A percentile compares a stretch with the other conserved stretches of the same genome.
phyloP scores from a whole-genome alignment of 2,329 filamentous ascomycete species.

The Aspergillus brasiliensis region DNA sequence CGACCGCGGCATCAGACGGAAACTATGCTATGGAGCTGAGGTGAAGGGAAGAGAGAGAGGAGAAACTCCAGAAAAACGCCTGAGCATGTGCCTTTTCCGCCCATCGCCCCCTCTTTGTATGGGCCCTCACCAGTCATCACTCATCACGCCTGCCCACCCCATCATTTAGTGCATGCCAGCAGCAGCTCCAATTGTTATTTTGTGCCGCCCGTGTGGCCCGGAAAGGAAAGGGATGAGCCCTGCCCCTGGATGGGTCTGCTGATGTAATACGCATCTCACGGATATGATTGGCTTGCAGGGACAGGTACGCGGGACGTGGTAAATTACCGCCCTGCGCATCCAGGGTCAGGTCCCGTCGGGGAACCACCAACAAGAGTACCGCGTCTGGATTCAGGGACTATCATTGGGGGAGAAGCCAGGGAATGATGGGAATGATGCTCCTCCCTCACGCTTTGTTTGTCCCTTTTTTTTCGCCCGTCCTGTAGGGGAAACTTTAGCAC shows the following conservation, averaged over 20 bases:
- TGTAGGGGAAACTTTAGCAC: not conserved
- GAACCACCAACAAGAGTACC: slow-evolving; percentile 9
- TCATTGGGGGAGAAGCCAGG: not conserved
- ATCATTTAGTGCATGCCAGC: slow-evolving; percentile 12
- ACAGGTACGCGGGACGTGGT: slow-evolving; percentile 17
- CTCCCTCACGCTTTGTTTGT: slow-evolving; percentile 4
- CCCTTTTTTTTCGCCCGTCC: not conserved
- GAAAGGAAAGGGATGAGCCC: slow-evolving; percentile 12
- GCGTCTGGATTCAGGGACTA: not conserved
- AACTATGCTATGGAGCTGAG: not conserved
- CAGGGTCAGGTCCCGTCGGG: slow-evolving; percentile 20
- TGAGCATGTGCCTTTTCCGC: not conserved
- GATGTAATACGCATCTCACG: slow-evolving; percentile 5
- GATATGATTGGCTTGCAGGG: slow-evolving; percentile 13
- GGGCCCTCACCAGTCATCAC: slow-evolving; percentile 12
- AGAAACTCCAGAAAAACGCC: not conserved
- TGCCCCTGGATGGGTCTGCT: slow-evolving; percentile 14
- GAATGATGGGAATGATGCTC: not conserved
- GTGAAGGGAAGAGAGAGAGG: no score
- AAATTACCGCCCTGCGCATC: slow-evolving; percentile 20
- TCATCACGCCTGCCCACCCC: slow-evolving; percentile 1
- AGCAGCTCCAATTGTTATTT: not conserved
- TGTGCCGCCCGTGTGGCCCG: slow-evolving; percentile 7
- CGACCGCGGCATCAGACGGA: not conserved
- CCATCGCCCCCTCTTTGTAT: slow-evolving; percentile 20